Evolutionary conservation across 345 rosid genomes (phyloP).

Genomic region (Kernera saxatilis): DNA sequence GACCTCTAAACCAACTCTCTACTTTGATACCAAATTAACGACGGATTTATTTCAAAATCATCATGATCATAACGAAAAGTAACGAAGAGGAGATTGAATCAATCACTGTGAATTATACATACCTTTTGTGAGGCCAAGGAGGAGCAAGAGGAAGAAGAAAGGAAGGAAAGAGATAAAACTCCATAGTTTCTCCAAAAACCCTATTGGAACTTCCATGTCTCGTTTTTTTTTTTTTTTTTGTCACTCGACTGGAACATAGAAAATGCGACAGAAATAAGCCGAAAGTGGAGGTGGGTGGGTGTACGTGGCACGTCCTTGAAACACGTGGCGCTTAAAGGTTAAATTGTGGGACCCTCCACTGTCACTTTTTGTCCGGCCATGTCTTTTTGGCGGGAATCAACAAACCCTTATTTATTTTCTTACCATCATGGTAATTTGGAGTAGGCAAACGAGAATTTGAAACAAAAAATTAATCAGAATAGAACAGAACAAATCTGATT

Average conservation of each 20-base stretch:
- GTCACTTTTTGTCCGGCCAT: no score
- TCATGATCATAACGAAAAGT: background rate
- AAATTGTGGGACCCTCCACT: background rate
- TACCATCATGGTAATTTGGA: no score
- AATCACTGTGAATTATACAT: background rate
- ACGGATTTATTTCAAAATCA: background rate
- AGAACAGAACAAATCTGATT: no score
- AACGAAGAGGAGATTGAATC: no score
- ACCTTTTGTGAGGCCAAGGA: conserved; percentile 46
- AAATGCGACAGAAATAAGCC: conserved; percentile 2
- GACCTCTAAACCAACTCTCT: no score
- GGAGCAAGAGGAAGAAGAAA: conserved; percentile 53
- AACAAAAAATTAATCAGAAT: no score
- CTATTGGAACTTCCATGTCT: conserved; percentile 53
- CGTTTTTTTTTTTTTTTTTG: background rate
- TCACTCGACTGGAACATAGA: background rate
- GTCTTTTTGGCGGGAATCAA: no score
- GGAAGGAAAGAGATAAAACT: conserved; percentile 66
- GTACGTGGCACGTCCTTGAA: conserved; percentile 13
- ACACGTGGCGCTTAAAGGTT: background rate
- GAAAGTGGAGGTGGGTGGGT: conserved; percentile 4
- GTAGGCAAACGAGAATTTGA: no score
- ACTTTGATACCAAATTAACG: no score
- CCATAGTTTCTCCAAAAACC: conserved; percentile 62
- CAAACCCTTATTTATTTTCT: no score